These are phyloP conservation scores for Tribonema minus DNA, from an alignment of 108 stramenopile species.

Conservation along the genomic window DNA sequence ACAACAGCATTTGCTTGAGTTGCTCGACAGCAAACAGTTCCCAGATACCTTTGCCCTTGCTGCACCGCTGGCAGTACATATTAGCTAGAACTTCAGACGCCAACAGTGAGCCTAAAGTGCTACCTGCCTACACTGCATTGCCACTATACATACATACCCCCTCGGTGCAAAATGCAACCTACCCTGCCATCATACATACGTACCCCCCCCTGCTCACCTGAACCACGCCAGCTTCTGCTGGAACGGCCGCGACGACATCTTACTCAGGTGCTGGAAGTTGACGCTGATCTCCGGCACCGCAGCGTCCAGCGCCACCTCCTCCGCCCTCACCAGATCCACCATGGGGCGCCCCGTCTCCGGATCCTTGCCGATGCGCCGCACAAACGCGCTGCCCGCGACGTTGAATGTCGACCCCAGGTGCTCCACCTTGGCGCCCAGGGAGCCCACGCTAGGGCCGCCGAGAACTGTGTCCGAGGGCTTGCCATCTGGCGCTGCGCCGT, in stretches of 20 bases:
- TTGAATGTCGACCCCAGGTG: conserved; percentile 11
- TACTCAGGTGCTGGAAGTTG: conserved; percentile 45
- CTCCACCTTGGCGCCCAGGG: background rate
- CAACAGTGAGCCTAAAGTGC: no score
- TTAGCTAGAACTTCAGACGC: no score
- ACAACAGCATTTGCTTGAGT: no score
- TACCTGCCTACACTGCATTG: no score
- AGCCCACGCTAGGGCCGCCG: no score
- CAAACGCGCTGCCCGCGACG: conserved; percentile 31
- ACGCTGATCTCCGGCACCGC: conserved; percentile 44
- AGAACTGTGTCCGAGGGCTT: background rate
- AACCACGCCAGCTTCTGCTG: conserved; percentile 44
- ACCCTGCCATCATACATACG: no score
- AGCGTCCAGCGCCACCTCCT: conserved; percentile 33
- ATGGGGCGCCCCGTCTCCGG: background rate
- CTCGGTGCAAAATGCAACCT: no score
- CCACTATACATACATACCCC: no score
- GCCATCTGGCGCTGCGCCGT: background rate
- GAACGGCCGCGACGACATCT: conserved; percentile 34
- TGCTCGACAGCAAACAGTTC: no score
- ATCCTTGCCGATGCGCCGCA: conserved; percentile 11
- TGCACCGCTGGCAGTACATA: no score
- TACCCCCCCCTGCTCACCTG: no score
- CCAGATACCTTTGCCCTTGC: no score
- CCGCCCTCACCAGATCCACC: conserved; percentile 13